Conservation (phyloP, 2,329 filamentous ascomycete species). For the Paraconiothyrium brasiliense region DNA sequence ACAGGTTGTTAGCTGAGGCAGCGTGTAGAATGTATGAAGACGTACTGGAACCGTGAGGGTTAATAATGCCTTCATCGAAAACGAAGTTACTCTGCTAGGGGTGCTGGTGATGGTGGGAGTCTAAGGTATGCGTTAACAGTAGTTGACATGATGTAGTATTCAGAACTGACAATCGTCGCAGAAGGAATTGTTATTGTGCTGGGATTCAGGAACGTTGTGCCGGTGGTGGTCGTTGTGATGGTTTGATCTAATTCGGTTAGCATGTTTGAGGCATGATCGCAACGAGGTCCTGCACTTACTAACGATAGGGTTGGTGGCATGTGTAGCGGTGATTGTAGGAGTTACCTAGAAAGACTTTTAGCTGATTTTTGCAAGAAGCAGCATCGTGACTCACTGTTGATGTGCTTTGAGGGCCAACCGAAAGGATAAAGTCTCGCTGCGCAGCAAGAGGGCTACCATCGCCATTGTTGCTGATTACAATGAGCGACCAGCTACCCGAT, state of each 20-base stretch:
- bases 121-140: not conserved
- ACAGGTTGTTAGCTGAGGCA: not conserved
- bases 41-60: constrained; percentile 37
- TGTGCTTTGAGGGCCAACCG: constrained; percentile 48
- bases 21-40: not conserved
- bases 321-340: constrained; percentile 13
- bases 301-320: constrained; percentile 24
- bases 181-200: not conserved
- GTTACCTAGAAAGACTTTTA: constrained; percentile 5
- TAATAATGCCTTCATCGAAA: constrained; percentile 38
- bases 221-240: not conserved
- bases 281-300: constrained; percentile 3
- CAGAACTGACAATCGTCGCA: not conserved
- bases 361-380: not conserved
- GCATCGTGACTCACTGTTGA: constrained; percentile 28
- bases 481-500: constrained; percentile 50
- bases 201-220: not conserved
- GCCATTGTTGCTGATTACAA: constrained; percentile 55
- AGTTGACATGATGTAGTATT: not conserved
- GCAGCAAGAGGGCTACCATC: constrained; percentile 50
- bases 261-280: not conserved
- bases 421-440: constrained; percentile 52
- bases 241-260: not conserved
- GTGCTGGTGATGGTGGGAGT: constrained; percentile 19
- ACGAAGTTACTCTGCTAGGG: not conserved